phyloP scores from a whole-genome alignment of 208 protist species.

The Leishmania gerbilli region DNA sequence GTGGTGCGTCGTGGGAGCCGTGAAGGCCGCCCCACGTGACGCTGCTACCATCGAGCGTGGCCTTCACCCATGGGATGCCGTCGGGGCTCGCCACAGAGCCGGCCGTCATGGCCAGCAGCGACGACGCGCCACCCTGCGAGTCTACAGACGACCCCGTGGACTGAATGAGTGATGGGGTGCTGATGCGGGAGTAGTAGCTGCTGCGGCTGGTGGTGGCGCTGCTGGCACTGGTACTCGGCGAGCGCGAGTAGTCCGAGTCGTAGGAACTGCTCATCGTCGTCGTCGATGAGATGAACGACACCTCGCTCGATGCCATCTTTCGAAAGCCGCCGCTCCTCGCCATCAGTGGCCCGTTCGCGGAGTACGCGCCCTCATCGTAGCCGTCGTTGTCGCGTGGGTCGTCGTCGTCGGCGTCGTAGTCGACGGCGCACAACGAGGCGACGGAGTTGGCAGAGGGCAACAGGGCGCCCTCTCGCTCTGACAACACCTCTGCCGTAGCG shows the following conservation, averaged over 20 bases:
- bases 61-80: background rate
- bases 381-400: background rate
- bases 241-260: background rate
- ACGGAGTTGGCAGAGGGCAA: background rate
- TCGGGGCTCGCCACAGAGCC: background rate
- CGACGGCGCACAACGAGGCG: background rate
- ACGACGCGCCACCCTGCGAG: background rate
- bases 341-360: background rate
- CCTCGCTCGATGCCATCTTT: background rate
- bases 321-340: background rate
- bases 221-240: background rate
- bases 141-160: background rate
- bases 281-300: background rate
- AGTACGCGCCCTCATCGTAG: background rate
- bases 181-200: background rate
- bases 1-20: background rate
- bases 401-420: background rate
- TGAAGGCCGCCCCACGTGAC: background rate
- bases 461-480: background rate
- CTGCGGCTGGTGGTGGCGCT: slow-evolving; percentile 2
- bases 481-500: background rate
- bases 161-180: background rate
- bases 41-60: background rate
- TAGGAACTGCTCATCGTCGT: background rate
- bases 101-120: slow-evolving; percentile 8